Evolutionary conservation across 1,139 yeast species (phyloP), one percentile per base, ranked within the genome.

Genomic region (Kodamaea fungicola): DNA sequence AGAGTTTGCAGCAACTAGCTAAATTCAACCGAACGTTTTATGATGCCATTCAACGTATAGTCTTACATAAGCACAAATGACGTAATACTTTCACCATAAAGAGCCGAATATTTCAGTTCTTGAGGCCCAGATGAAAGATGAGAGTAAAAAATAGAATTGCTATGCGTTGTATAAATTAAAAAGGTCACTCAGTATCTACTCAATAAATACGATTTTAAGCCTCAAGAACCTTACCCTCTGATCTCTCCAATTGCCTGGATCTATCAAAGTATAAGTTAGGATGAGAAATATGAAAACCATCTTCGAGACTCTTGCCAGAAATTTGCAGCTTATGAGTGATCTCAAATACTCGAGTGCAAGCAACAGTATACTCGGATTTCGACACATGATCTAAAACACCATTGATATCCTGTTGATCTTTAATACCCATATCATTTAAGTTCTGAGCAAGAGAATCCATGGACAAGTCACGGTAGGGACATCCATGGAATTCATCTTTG

Each of bases 321-420:
- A 65, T 55, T 46, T 74, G 71, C 30, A 59, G 59, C 44, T 72
- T 75, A 54, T 86, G 89, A n/a, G 88, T 75, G 30, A 79, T 62
- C 53, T 90, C 97, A 59, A 87, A 87, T 2, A 88, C 96, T 51
- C 86, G 74, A 1, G 97, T 85, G 57, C 97, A 90, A 0, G 97
- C 97, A 28, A 80, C 72, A 24, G 94, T 89, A 58, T 77, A 89
- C 46, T 83, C 85, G 26, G 78, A 76, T 38, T 75, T 75, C 32
- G 70, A 68, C 32, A 84, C 83, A 38, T 83, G 79, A 40, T 83
- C 88, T 33, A 81, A 50, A 4, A 90, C 80, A 24, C 75, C 73
- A 40, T 76, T 74, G 35, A 86, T 63, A 37, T 79, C 83, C 39
- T 72, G 76, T 37, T 72, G 73, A 42, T 85, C 92, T 6, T 64